Evolutionary conservation across 2,329 filamentous ascomycete species (phyloP), one percentile per base, ranked within the genome.

Genomic region (Diaporthe caulivora): DNA sequence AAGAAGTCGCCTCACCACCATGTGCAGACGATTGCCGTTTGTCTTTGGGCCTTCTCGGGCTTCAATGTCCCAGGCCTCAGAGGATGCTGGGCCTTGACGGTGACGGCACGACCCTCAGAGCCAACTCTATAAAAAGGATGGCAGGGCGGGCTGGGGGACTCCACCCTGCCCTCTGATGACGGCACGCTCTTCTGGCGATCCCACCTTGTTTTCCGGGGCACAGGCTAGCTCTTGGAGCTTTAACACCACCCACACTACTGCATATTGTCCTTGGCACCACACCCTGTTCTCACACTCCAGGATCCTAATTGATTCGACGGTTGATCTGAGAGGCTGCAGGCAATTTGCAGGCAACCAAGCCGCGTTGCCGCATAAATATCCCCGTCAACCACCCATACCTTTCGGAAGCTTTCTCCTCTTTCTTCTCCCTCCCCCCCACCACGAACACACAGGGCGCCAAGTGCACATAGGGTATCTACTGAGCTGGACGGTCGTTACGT

Each of bases 381-480:
- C 84, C 84, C 84, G 79, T 76, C 78, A 75, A 73, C 76, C 77
- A 74, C 60, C 75, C 75, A 75, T 78, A 77, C 80, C 82, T 82
- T 82, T 79, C 78, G 78, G 77, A 76, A 78, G 77, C 78, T 80
- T 79, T 76, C 79, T 78, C 80, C 77, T 80, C 79, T 84, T 82
- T 84, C 83, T 82, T 83, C 80, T 84, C 83, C 82, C 82, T 84
- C 84, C 87, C 87, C 68, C 87, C 83, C 85, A 82, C 86, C 83
- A 81, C 87, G 84, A 84, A 84, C 81, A 83, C 82, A 83, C 83
- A 84, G 87, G 88, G 88, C 87, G 88, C 89, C 90, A 90, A 90
- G 83, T 83, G 81, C 83, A 82, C 81, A 82, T 80, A 83, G 86
- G 84, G 81, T 86, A 84, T 87, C 86, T 86, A 85, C 85, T 86